Base-by-base conservation (phyloP, 768 basidiomycete species). In the Saitozyma podzolica region DNA sequence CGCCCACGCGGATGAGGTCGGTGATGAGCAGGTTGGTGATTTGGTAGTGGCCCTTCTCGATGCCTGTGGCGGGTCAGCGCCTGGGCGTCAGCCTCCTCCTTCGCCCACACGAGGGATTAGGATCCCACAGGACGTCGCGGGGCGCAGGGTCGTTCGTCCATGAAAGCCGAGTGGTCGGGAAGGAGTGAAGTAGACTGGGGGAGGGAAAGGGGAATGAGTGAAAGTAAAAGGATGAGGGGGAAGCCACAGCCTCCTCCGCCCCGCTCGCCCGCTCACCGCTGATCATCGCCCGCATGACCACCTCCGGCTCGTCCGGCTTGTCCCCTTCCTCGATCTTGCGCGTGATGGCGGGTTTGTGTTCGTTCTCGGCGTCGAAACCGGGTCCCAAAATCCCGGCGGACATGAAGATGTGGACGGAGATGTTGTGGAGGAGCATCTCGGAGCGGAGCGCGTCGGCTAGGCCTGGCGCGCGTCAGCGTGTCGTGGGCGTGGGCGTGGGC, bases 371-470 rank as follows among this genome's bases (percentile, higher is more conserved):
- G 16, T 88, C 86, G 64, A 82, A 89, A 0, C 92, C 91, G 0
- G 90, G 88, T 0, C 86, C 86, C 66, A 82, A 84, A 82, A 96
- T 94, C 0, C 90, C 90, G 1, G 84, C 84, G 0, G 93, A 91
- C 80, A 91, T 88, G 80, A 86, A 91, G 50, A 90, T 85, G 66
- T 93, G 91, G 7, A 91, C 85, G 56, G 83, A 82, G 73, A 91
- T 89, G 54, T 84, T 85, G 75, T 94, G 92, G 8, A 93, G 82
- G 64, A 87, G 80, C 54, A 91, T 81, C 73, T 95, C 93, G 29
- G 86, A 88, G 8, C 88, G 87, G 13, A 96, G 83, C 0, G 88
- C 84, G 62, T 96, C 93, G 13, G 90, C 90, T 0, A 96, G 85
- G 13, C 89, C 91, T 92, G 72, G 8, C 37, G 40, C 11, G 8